phyloP scores from a whole-genome alignment of 495 filamentous ascomycete genomes.

The Penicillium mononematosum region DNA sequence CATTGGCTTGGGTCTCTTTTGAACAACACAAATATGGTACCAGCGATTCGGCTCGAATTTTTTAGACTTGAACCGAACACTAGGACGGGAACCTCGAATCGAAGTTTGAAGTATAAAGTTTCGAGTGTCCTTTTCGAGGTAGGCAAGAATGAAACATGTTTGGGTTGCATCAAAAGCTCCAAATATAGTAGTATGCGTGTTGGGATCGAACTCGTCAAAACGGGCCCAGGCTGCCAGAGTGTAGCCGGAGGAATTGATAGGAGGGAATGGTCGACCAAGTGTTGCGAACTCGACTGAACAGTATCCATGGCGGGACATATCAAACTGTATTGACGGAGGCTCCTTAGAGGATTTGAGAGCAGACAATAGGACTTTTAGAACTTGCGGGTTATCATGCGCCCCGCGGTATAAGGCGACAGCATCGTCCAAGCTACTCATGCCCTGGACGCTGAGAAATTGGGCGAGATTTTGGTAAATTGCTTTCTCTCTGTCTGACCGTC shows the following conservation, averaged over 20 bases:
- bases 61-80: constrained; percentile 86
- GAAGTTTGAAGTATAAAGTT: constrained; percentile 97
- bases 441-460: constrained; percentile 43
- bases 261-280: constrained; percentile 79
- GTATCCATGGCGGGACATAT: constrained; percentile 82
- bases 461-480: constrained; percentile 54
- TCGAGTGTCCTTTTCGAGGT: constrained; percentile 90
- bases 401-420: constrained; percentile 71
- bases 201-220: constrained; percentile 79
- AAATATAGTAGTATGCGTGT: constrained; percentile 90
- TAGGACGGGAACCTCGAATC: constrained; percentile 78
- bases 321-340: constrained; percentile 89
- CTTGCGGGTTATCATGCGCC: constrained; percentile 57
- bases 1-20: constrained; percentile 72
- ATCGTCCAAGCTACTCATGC: constrained; percentile 74
- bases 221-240: constrained; percentile 86
- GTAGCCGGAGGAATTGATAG: constrained; percentile 73
- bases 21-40: constrained; percentile 91
- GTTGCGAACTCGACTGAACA: constrained; percentile 84
- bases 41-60: constrained; percentile 71
- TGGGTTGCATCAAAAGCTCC: constrained; percentile 91
- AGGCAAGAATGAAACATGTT: constrained; percentile 89
- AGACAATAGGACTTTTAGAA: constrained; percentile 70
- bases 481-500: constrained; percentile 49
- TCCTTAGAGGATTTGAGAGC: constrained; percentile 68